Percentiles rank a stretch among this genome's conserved stretches.
Conservation (phyloP, 1,139 yeast genomes). For the Dujonia santamariae region DNA sequence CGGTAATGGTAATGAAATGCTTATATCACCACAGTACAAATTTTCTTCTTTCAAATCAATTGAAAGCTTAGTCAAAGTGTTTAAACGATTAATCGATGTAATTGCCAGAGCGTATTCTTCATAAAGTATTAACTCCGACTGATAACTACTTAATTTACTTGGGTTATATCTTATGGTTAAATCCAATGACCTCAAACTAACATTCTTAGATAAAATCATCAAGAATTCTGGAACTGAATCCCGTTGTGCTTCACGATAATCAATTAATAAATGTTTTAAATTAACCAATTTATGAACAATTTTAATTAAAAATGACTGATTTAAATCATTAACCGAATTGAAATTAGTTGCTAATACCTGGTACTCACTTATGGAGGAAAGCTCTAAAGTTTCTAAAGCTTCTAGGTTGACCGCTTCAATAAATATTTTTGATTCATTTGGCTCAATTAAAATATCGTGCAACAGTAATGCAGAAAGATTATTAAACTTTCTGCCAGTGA, state of each 20-base stretch:
- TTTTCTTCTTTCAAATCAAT: constrained; percentile 39
- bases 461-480: constrained; percentile 23
- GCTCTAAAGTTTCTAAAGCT: constrained; percentile 19
- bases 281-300: constrained; percentile 23
- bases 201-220: constrained; percentile 11
- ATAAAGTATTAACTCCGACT: constrained; percentile 21
- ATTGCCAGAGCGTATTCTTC: constrained; percentile 29
- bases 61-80: constrained; percentile 33
- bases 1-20: constrained; percentile 23
- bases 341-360: constrained; percentile 9
- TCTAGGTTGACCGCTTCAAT: constrained; percentile 19
- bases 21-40: constrained; percentile 21
- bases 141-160: constrained; percentile 24
- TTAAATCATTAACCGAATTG: constrained; percentile 8
- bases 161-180: constrained; percentile 40
- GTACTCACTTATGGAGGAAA: constrained; percentile 29
- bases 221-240: constrained; percentile 46
- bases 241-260: constrained; percentile 39
- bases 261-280: constrained; percentile 34
- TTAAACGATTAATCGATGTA: constrained; percentile 15
- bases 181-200: constrained; percentile 35
- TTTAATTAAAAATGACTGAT: constrained; percentile 27
- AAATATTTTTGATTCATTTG: constrained; percentile 22
- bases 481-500: constrained; percentile 13
- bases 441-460: constrained; percentile 23